Evolutionary conservation across 768 basidiomycete genomes (phyloP), one percentile per base, ranked within the genome.

Genomic region (Suillus plorans): DNA sequence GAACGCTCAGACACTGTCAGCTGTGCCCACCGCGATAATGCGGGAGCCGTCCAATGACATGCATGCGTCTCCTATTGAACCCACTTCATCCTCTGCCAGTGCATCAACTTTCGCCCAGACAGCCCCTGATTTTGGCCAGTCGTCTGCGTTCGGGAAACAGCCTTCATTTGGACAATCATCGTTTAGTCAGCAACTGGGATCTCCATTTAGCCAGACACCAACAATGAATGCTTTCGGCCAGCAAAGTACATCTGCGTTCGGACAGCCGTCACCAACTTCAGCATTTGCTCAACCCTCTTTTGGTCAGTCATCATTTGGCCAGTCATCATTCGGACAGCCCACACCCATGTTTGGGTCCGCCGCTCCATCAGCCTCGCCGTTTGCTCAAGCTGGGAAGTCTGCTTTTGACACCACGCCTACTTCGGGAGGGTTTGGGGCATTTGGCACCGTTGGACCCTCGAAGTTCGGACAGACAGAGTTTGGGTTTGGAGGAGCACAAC

Each of bases 131-230:
- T 81, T 81, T 66, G 76, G 81, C 36, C 77, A 75, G 62, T 47
- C 76, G 22, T 68, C 77, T 5, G 69, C 73, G 12, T 69, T 78
- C 65, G 66, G 74, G 62, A 36, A 50, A 58, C 74, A 69, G 20
- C 37, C 57, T 58, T 41, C 57, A 39, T 58, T 58, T 16, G 57
- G 57, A 25, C 57, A 58, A 39, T 25, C 73, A n/a, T 60, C 68
- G 13, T 80, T 78, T 65, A 74, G 75, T 59, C 77, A 71, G 36
- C 69, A 69, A 16, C 61, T 75, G 4, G 60, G 76, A 12, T 52
- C 80, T 62, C 71, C 72, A 10, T 81, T 81, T 66, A 76, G 81
- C 25, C 77, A 75, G 61, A 49, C 75, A 28, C 67, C 77, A 52
- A 61, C 72, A 37, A 39, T 14, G 14, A 58, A 41, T 4, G 68